Percentiles rank a stretch among this genome's conserved stretches.
phyloP scores from a whole-genome alignment of 257 asterid species.

The Marsdenia floribunda region DNA sequence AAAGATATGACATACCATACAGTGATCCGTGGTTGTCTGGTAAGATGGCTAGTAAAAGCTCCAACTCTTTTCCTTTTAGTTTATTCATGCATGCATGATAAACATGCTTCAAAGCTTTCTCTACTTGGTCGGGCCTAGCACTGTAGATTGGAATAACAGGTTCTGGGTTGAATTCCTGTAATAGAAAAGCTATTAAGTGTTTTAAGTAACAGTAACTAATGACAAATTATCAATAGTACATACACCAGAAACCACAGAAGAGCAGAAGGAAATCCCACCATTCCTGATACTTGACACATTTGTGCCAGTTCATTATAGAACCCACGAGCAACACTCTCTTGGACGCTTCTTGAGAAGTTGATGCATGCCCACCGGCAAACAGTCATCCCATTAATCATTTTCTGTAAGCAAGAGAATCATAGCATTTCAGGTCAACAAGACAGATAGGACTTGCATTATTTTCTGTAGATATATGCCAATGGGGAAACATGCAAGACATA shows the following conservation, averaged over 20 bases:
- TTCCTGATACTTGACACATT: slow-evolving; percentile 99
- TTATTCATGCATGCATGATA: slow-evolving; percentile 68
- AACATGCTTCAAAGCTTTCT: slow-evolving; percentile 88
- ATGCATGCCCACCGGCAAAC: slow-evolving; percentile 97
- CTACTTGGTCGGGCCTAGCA: slow-evolving; percentile 95
- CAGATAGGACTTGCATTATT: background rate
- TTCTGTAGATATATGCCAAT: no score
- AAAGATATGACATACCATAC: slow-evolving; percentile 48
- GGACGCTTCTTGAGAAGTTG: slow-evolving; percentile 93
- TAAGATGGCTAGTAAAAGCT: slow-evolving; percentile 79
- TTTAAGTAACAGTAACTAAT: background rate
- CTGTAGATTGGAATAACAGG: slow-evolving; percentile 80
- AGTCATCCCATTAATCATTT: slow-evolving; percentile 98
- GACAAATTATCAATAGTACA: background rate
- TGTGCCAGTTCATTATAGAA: slow-evolving; percentile 90
- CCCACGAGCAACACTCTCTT: slow-evolving; percentile 95
- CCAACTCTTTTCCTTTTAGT: slow-evolving; percentile 89
- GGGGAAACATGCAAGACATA: background rate
- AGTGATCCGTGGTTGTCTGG: slow-evolving; percentile 94
- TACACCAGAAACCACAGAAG: background rate
- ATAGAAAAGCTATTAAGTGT: slow-evolving; percentile 3
- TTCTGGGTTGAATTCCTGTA: slow-evolving; percentile 80
- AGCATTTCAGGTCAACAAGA: slow-evolving; percentile 5
- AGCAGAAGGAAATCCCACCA: slow-evolving; percentile 43
- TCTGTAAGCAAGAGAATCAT: slow-evolving; percentile 39